A percentile compares a stretch with the other conserved stretches of the same genome.
Conservation (phyloP, 768 basidiomycete genomes). For the Auriscalpium orientale region DNA sequence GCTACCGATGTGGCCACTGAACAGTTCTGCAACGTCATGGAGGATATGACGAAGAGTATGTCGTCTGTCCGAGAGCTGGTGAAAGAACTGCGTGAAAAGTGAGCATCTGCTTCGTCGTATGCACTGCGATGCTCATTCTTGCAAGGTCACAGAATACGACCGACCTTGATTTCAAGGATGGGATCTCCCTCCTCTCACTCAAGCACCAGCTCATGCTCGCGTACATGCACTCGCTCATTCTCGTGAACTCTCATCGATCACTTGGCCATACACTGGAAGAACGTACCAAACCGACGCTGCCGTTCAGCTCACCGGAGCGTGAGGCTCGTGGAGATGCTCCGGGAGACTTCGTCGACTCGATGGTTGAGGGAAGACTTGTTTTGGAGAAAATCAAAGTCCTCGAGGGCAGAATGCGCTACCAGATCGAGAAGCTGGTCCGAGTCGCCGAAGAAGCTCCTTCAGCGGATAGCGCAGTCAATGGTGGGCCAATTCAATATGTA, state of each 20-base stretch:
- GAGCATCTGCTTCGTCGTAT: constrained; percentile 14
- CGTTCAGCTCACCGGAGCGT: constrained; percentile 50
- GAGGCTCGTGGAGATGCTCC: constrained; percentile 44
- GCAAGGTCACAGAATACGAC: constrained; percentile 24
- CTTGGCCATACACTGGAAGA: constrained; percentile 54
- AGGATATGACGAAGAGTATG: constrained; percentile 59
- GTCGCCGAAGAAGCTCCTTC: constrained; percentile 55
- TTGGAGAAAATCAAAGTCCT: constrained; percentile 85
- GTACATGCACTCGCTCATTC: constrained; percentile 76
- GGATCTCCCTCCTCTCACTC: constrained; percentile 85
- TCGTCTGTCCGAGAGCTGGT: constrained; percentile 51
- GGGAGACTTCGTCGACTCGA: constrained; percentile 72
- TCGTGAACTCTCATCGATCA: constrained; percentile 63
- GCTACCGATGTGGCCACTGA: constrained; percentile 10
- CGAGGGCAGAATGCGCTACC: constrained; percentile 85
- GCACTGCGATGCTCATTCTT: background rate
- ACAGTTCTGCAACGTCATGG: constrained; percentile 25
- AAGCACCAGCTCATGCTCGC: constrained; percentile 81
- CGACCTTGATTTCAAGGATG: constrained; percentile 53
- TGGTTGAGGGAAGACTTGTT: constrained; percentile 73
- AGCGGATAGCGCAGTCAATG: constrained; percentile 43
- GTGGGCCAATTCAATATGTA: constrained; percentile 29
- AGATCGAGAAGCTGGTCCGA: constrained; percentile 89
- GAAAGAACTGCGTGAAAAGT: constrained; percentile 50
- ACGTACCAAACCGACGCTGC: constrained; percentile 39